A percentile compares a stretch with the other conserved stretches of the same genome.
These are phyloP conservation scores for Solanum piurae DNA, from an alignment of 257 asterid genomes.

Conservation along the genomic window DNA sequence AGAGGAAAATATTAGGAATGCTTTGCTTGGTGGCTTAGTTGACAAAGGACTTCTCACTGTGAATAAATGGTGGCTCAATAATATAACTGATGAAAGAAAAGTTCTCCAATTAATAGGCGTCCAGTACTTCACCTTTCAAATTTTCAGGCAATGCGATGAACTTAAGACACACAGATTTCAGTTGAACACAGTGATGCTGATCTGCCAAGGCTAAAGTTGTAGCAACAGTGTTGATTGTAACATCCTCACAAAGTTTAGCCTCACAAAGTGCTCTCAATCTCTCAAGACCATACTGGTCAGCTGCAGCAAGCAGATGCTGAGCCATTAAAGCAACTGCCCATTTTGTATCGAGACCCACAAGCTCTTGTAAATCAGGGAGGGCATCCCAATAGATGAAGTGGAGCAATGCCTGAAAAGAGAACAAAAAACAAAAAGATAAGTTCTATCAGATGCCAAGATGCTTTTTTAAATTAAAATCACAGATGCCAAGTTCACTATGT, in stretches of 20 bases:
- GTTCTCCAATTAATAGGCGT: neutral
- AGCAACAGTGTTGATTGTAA: constrained; percentile 11
- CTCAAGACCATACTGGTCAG: constrained; percentile 12
- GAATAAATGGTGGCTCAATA: neutral
- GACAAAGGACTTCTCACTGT: neutral
- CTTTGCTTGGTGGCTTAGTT: neutral
- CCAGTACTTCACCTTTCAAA: constrained; percentile 1
- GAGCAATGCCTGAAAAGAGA: constrained; percentile 8
- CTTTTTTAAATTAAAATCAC: neutral
- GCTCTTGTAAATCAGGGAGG: constrained; percentile 9
- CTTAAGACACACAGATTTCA: constrained; percentile 3
- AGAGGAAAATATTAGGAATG: neutral
- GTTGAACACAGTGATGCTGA: constrained; percentile 7
- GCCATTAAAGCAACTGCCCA: constrained; percentile 6
- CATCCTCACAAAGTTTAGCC: neutral
- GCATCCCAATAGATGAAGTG: constrained; percentile 15
- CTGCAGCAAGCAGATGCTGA: constrained; percentile 8
- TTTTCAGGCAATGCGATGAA: constrained; percentile 5
- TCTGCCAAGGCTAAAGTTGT: constrained; percentile 15
- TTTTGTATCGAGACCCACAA: constrained; percentile 4
- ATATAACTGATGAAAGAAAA: neutral
- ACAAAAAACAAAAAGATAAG: neutral
- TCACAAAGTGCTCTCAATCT: constrained; percentile 8
- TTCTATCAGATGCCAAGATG: neutral
- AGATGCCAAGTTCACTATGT: neutral